Conservation (phyloP, 2,329 filamentous ascomycete species). For the Phyllosticta citriasiana region DNA sequence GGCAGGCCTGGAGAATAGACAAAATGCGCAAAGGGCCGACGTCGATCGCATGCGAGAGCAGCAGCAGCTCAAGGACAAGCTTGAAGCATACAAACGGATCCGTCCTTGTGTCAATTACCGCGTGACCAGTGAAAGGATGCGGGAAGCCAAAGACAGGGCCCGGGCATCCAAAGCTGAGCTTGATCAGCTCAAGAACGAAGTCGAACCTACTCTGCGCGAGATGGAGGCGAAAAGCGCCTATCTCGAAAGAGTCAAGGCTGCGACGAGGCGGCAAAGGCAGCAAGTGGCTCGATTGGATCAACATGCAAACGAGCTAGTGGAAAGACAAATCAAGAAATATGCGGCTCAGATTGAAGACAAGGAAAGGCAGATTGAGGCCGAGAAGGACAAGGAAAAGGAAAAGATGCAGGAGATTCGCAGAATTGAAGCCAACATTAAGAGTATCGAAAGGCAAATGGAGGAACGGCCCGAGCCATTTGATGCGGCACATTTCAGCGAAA, state of each 20-base stretch:
- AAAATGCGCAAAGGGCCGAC: constrained; percentile 65
- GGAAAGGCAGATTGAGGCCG: constrained; percentile 31
- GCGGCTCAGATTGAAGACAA: constrained; percentile 27
- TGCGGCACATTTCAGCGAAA: constrained; percentile 57
- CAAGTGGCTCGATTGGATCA: constrained; percentile 45
- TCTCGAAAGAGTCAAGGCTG: constrained; percentile 42
- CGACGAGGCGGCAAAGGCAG: constrained; percentile 37
- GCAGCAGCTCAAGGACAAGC: constrained; percentile 53
- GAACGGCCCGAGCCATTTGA: constrained; percentile 56
- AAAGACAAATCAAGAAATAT: constrained; percentile 20
- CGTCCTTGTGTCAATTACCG: constrained; percentile 58
- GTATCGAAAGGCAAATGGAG: constrained; percentile 52
- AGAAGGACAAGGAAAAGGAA: constrained; percentile 26
- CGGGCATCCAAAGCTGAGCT: constrained; percentile 41
- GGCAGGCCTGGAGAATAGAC: constrained; percentile 58
- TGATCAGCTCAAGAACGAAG: constrained; percentile 49
- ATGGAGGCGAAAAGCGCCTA: constrained; percentile 65
- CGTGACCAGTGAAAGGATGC: constrained; percentile 40
- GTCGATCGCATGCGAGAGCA: constrained; percentile 75
- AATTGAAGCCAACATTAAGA: constrained; percentile 38
- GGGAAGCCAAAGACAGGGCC: constrained; percentile 42
- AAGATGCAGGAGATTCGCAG: constrained; percentile 27
- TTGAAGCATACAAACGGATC: constrained; percentile 55
- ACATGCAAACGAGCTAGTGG: constrained; percentile 35
- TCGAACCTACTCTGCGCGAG: constrained; percentile 59